A percentile compares a stretch with the other conserved stretches of the same genome.
These are phyloP conservation scores for Aspergillus sp. DNA, from an alignment of 2,329 filamentous ascomycete species.

Conservation along the genomic window DNA sequence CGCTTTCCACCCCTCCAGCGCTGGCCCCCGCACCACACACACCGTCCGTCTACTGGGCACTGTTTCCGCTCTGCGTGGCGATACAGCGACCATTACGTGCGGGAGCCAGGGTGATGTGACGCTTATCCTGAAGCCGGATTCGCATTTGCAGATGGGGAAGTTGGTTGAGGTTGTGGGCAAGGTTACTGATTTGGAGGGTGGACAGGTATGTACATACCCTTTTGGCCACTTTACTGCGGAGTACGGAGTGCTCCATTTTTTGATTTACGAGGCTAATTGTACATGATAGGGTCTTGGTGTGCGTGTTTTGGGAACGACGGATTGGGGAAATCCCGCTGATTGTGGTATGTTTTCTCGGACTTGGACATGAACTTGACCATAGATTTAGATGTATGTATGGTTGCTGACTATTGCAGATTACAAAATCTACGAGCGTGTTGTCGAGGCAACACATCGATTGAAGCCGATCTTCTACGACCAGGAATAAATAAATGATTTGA, in stretches of 20 bases:
- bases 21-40: conserved; percentile 40
- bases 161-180: conserved; percentile 45
- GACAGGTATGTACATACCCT: background rate
- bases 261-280: conserved; percentile 3
- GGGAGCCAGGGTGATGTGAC: conserved; percentile 65
- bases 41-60: conserved; percentile 84
- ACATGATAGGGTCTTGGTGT: conserved; percentile 32
- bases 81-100: conserved; percentile 74
- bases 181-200: conserved; percentile 38
- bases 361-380: no score
- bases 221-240: background rate
- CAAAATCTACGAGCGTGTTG: conserved; percentile 68
- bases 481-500: conserved; percentile 1
- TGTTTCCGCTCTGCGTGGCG: conserved; percentile 75
- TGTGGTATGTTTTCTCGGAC: conserved; percentile 26
- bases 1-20: conserved; percentile 57
- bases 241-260: background rate
- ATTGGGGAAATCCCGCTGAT: conserved; percentile 39
- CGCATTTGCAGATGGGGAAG: conserved; percentile 40
- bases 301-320: conserved; percentile 35
- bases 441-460: conserved; percentile 78
- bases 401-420: conserved; percentile 56
- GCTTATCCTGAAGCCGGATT: conserved; percentile 62
- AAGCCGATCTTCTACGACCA: conserved; percentile 72
- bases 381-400: background rate